Percentiles rank a stretch among this genome's conserved stretches.
These are phyloP conservation scores for Vicia villosa DNA, from an alignment of 306 rosid species.

Conservation along the genomic window DNA sequence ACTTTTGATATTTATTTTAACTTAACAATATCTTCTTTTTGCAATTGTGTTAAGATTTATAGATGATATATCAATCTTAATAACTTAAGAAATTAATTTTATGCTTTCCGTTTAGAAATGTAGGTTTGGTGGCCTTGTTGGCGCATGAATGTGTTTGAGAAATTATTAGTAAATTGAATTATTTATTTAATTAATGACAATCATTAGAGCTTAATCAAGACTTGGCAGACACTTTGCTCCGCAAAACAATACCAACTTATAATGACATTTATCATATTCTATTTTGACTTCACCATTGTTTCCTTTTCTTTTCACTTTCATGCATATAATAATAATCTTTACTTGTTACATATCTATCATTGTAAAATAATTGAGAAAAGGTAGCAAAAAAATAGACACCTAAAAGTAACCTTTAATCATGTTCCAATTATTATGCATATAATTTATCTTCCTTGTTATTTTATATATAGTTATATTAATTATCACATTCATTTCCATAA, in stretches of 20 bases:
- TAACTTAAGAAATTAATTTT: slow-evolving; percentile 19
- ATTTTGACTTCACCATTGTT: slow-evolving; percentile 30
- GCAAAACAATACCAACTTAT: slow-evolving; percentile 33
- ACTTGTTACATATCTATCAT: slow-evolving; percentile 42
- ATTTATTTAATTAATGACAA: slow-evolving; percentile 18
- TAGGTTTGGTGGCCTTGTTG: slow-evolving; percentile 28
- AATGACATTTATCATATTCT: slow-evolving; percentile 39
- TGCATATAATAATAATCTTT: slow-evolving; percentile 20
- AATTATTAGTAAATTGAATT: slow-evolving; percentile 31
- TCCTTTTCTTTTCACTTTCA: slow-evolving; percentile 38
- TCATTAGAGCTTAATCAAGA: slow-evolving; percentile 33
- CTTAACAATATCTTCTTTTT: too few species aligned
- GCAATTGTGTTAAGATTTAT: too few species aligned
- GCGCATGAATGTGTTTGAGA: slow-evolving; percentile 20
- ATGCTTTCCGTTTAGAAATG: slow-evolving; percentile 12
- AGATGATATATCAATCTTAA: background rate
- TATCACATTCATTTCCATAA: slow-evolving; percentile 7
- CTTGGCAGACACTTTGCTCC: slow-evolving; percentile 29
- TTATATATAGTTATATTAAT: background rate
- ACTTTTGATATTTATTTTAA: too few species aligned
- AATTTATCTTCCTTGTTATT: slow-evolving; percentile 12
- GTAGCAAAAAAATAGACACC: slow-evolving; percentile 16
- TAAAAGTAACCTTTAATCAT: slow-evolving; percentile 34
- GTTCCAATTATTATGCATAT: background rate
- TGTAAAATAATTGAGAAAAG: slow-evolving; percentile 36